Evolutionary conservation across 164 flowering plant genomes (phyloP), one percentile per base, ranked within the genome.

Genomic region (Annona squamosa): DNA sequence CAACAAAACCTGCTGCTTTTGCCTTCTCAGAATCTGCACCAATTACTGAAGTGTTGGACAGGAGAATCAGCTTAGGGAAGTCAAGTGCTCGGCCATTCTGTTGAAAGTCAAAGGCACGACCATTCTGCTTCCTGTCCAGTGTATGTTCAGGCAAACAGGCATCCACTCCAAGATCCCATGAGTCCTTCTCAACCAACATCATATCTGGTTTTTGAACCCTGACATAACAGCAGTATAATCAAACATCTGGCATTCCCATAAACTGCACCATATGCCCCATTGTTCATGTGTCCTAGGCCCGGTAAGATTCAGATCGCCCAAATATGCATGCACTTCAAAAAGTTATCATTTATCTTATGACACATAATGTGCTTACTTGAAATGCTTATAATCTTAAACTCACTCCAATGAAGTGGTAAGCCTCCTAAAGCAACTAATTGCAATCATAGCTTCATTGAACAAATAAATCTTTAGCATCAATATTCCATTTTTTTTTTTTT

Each of bases 181-280:
- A 81, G 61, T 94, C 98, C 78, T 94, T 91, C 84, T 94, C 98
- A 62, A 94, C 89, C 16, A 94, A 79, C 75, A 94, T 81, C 77
- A 94, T 72, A 77, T 89, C 93, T 26, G 89, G 88, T 70, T 75
- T 75, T 47, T 73, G 80, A 41, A 52, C 75, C 74, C 94, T 90
- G 87, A 62, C 65, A 74, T 0, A 73, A 5, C 71, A 57, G 70
- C 37, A 73, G 26, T 13, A 63, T 6, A 63, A 66, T 42, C 68
- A 66, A 43, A 13, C 43, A n/a, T 43, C 45, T 41, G 43, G 68
- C 9, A 17, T 65, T 65, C 68, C 43, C 46, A 43, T 37, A 65
- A 65, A 10, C 5, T 52, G 59, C 59, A 52, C 13, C 59, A 52
- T 10, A 52, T 52, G 59, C 59, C 17, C 56, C 59, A 52, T 16